These are phyloP conservation scores for Cutaneotrichosporon sp. DNA, from an alignment of 1,284 basidiomycete genomes.

Conservation along the genomic window DNA sequence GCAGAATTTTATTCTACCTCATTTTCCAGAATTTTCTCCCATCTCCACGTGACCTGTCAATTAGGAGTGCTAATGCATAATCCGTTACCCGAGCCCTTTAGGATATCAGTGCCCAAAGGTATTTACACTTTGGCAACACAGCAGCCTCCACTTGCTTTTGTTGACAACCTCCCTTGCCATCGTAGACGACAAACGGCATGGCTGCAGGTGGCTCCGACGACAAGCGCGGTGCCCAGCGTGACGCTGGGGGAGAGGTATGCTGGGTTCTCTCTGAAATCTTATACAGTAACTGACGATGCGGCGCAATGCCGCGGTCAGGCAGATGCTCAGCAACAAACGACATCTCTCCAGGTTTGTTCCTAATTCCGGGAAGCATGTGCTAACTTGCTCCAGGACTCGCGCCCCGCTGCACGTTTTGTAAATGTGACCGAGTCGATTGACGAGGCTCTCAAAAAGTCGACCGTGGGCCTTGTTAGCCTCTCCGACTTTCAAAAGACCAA, in stretches of 20 bases:
- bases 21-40: not conserved
- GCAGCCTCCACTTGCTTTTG: not conserved
- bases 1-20: not conserved
- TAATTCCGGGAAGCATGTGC: not conserved
- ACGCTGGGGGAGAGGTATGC: not conserved
- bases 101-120: too few relatives aligned
- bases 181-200: not conserved
- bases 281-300: conserved; percentile 4
- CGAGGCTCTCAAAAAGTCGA: conserved; percentile 85
- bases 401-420: conserved; percentile 80
- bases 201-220: not conserved
- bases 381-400: conserved; percentile 28
- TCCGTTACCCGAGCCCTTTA: too few relatives aligned
- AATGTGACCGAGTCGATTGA: conserved; percentile 93
- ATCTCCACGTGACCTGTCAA: not conserved
- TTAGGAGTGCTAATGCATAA: too few relatives aligned
- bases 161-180: not conserved
- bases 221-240: not conserved
- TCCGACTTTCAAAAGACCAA: conserved; percentile 84
- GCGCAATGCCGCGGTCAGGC: conserved; percentile 33
- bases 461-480: conserved; percentile 85
- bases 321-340: conserved; percentile 34
- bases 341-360: conserved; percentile 24
- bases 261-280: too few relatives aligned
- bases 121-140: too few relatives aligned